Base-by-base conservation (phyloP, 257 asterid genomes). In the Salvia splendens region DNA sequence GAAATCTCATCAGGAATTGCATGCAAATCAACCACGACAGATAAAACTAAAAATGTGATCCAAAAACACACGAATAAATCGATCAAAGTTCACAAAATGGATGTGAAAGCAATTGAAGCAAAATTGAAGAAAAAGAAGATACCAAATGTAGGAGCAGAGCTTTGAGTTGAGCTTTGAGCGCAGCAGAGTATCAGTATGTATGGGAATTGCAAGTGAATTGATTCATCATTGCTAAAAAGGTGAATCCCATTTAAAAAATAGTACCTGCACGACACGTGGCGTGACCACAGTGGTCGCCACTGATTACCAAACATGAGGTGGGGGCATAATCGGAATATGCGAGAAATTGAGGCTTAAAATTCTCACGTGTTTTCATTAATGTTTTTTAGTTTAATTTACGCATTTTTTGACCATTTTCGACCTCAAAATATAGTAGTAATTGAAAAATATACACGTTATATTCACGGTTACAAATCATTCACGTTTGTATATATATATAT, bases 221-320 rank as follows among this genome's bases (percentile, higher is more conserved):
- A 28, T 54, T 20, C 38, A 0, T 24, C 17, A 56, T 30, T 32
- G 43, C 14, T 24, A 24, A 5, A 58, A 8, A 59, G 40, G 2
- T 4, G 65, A 9, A 9, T 17, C 40, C 40, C 2, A 38, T 2
- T 38, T 16, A 59, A 16, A 59, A 40, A 59, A 4, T 9, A 59
- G 50, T 16, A 40, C 0, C 17, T 30, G 20, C 0, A 3, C 3
- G 54, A 71, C 77, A 74, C 83, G 83, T 78, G 83, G 60, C 83
- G 35, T 3, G 6, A 50, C 30, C 50, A 33, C 40, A 63, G 7
- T 68, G 73, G 76, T 33, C 35, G 30, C 10, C 48, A 14, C 51
- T 58, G 11, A 8, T 35, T 35, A 7, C 68, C 65, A 73, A 68
- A 63, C 40, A 35, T 6, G 40, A 0, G 40, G n/a, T n/a, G n/a